Evolutionary conservation across 176 grass and related monocot species (phyloP), one percentile per base, ranked within the genome.

Genomic region (Elaeis guineensis): DNA sequence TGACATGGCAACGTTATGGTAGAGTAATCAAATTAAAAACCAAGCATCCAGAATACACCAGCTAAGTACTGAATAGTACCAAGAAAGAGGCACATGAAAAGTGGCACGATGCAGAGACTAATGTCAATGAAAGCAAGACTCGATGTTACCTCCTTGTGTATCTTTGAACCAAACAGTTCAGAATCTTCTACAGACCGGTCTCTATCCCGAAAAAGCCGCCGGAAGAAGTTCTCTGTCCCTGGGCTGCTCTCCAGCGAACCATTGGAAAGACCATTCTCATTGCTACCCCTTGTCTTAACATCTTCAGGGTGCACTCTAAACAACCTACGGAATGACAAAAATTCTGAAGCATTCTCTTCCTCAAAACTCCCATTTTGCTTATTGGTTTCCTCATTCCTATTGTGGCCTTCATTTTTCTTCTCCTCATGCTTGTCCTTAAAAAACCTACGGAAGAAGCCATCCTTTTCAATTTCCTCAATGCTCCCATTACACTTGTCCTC

Each of bases 251-350:
- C 93, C 50, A 78, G 75, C 52, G 65, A 25, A 67, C 77, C 54
- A 50, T 68, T 80, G 54, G 81, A 59, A 19, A 76, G 70, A 66
- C 76, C 76, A 52, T 65, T 82, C 69, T 92, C 87, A 71, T 56
- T 55, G 62, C 62, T 66, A 16, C 70, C 79, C 28, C 61, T 21
- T 73, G 58, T 69, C 78, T 83, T 98, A 72, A 54, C 59, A 26
- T 92, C 93, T 69, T 98, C 87, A 4, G 93, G 93, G 52, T 89
- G 93, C 62, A 98, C 84, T 72, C 87, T 83, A 78, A 98, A 98
- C 72, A 98, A 72, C 79, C 82, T 83, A 71, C 93, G 84, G 75
- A 98, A 92, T 19, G 84, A 92, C 55, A 98, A 80, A 49, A 98
- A 89, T 54, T 98, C 93, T 49, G 87, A 78, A 70, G 75, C 81